These are phyloP conservation scores for Saturnispora halmiae DNA, from an alignment of 805 yeast genomes.

Conservation along the genomic window DNA sequence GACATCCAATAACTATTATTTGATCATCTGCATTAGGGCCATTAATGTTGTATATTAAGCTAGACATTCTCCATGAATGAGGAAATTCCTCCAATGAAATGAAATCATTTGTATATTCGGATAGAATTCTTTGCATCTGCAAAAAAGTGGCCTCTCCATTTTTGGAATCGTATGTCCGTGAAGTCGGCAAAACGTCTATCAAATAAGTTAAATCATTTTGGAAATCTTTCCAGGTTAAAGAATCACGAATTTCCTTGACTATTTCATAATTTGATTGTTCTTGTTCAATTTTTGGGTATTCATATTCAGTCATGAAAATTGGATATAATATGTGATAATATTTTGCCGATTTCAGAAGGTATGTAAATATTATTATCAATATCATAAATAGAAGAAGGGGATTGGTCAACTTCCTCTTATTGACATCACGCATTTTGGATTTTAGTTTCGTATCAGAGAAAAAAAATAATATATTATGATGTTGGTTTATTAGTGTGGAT, in stretches of 20 bases:
- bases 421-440: not conserved
- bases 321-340: slow-evolving; percentile 3
- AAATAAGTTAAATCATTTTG: slow-evolving; percentile 6
- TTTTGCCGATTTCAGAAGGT: slow-evolving; percentile 1
- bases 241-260: slow-evolving; percentile 27
- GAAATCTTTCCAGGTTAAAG: slow-evolving; percentile 1
- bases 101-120: slow-evolving; percentile 6
- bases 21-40: slow-evolving; percentile 25
- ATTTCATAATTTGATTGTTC: slow-evolving; percentile 28
- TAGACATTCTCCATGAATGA: slow-evolving; percentile 75
- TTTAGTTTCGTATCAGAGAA: no score
- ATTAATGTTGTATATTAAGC: slow-evolving; percentile 54
- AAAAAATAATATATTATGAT: no score
- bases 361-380: not conserved
- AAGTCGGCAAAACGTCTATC: slow-evolving; percentile 27
- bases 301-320: slow-evolving; percentile 2
- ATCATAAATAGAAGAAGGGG: not conserved
- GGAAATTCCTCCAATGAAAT: slow-evolving; percentile 35
- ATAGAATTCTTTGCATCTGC: slow-evolving; percentile 56
- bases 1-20: slow-evolving; percentile 75
- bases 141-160: slow-evolving; percentile 61
- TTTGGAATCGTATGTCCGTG: slow-evolving; percentile 67
- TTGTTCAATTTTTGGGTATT: slow-evolving; percentile 30
- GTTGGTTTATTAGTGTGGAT: not conserved
- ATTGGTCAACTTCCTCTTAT: not conserved